These are phyloP conservation scores for Cystofilobasidium capitatum DNA, from an alignment of 768 basidiomycete genomes.

Conservation along the genomic window DNA sequence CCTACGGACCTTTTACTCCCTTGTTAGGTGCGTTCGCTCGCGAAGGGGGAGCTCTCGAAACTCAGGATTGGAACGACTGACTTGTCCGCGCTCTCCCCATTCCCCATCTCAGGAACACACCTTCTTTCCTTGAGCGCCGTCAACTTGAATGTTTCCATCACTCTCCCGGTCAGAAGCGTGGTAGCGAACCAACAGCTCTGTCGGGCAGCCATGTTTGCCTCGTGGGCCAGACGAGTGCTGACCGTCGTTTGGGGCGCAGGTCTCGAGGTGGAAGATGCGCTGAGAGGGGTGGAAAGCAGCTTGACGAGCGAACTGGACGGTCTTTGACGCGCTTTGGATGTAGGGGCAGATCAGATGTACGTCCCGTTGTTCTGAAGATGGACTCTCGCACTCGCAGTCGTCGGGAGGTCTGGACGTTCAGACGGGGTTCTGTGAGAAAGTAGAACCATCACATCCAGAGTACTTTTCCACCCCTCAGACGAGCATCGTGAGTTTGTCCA, in stretches of 20 bases:
- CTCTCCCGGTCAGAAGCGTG: background rate
- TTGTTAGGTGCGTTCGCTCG: conserved; percentile 8
- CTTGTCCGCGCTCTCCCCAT: background rate
- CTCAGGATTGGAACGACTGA: background rate
- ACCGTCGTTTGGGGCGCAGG: conserved; percentile 12
- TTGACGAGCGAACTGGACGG: too few species aligned
- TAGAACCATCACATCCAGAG: too few species aligned
- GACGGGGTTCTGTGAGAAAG: too few species aligned
- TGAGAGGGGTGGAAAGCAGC: too few species aligned
- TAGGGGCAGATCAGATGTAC: too few species aligned
- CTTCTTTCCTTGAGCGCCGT: conserved; percentile 13
- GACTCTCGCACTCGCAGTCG: too few species aligned
- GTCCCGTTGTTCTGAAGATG: too few species aligned
- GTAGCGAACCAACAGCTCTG: background rate
- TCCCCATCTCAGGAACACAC: conserved; percentile 9
- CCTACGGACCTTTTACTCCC: conserved; percentile 13
- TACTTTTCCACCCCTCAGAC: too few species aligned
- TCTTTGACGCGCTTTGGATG: too few species aligned
- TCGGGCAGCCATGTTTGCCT: conserved; percentile 1
- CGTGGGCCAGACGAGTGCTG: conserved; percentile 6
- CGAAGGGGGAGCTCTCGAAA: background rate
- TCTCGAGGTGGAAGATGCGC: background rate
- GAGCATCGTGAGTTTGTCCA: too few species aligned
- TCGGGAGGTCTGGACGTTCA: too few species aligned
- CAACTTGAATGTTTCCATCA: conserved; percentile 11